Evolutionary conservation across 768 basidiomycete genomes (phyloP).

Genomic region (Candolleomyces aberdarensis): DNA sequence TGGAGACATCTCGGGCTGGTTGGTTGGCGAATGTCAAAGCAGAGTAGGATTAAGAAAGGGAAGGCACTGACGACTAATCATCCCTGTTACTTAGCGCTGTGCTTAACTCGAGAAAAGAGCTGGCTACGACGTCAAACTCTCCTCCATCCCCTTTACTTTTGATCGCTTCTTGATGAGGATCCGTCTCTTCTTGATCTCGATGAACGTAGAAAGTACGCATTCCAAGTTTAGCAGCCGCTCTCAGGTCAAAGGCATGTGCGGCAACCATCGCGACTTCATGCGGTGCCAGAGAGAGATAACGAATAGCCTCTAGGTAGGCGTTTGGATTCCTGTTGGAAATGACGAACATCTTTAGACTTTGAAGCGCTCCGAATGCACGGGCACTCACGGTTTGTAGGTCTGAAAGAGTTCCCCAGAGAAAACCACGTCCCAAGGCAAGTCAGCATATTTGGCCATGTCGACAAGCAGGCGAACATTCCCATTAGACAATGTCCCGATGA

Average conservation of each 20-base stretch:
- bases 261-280: slow-evolving; percentile 62
- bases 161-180: slow-evolving; percentile 16
- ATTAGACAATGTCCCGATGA: slow-evolving; percentile 59
- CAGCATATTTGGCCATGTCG: slow-evolving; percentile 63
- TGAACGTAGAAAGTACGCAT: slow-evolving; percentile 60
- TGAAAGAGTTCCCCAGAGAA: slow-evolving; percentile 60
- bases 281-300: slow-evolving; percentile 48
- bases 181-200: slow-evolving; percentile 43
- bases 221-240: slow-evolving; percentile 48
- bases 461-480: slow-evolving; percentile 59
- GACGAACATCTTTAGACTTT: not conserved
- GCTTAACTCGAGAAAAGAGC: slow-evolving; percentile 50
- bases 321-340: slow-evolving; percentile 40
- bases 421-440: slow-evolving; percentile 62
- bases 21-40: too few species aligned
- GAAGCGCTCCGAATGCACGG: not conserved
- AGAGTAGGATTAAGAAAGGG: too few species aligned
- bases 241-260: slow-evolving; percentile 56
- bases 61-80: too few species aligned
- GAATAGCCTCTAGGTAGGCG: slow-evolving; percentile 46
- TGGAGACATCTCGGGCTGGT: too few species aligned
- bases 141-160: slow-evolving; percentile 52
- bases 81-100: slow-evolving; percentile 5
- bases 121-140: slow-evolving; percentile 54
- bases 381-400: slow-evolving; percentile 61